Evolutionary conservation across 2,329 filamentous ascomycete species (phyloP).

Genomic region (Hirsutella rhossiliensis): DNA sequence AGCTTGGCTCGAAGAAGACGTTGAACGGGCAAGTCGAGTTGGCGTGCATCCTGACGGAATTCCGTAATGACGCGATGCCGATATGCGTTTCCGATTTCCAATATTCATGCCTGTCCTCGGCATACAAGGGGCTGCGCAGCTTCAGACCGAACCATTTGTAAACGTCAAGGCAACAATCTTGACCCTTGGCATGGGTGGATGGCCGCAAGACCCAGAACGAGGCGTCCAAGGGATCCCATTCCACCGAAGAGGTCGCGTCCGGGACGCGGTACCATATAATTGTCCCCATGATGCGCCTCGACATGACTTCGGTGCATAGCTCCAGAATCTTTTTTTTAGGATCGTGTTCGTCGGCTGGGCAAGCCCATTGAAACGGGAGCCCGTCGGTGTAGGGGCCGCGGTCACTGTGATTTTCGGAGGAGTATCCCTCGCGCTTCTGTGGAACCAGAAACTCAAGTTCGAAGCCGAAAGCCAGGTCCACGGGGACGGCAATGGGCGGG

Average conservation of each 20-base stretch:
- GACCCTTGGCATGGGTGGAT: conserved; percentile 3
- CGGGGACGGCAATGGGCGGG: too few species aligned
- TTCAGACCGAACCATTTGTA: conserved; percentile 15
- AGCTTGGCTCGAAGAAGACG: conserved; percentile 1
- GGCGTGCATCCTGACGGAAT: conserved; percentile 8
- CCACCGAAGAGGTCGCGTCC: too few species aligned
- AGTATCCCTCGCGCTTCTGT: too few species aligned
- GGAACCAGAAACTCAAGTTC: not conserved
- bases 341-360: conserved; percentile 7
- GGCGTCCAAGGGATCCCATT: not conserved
- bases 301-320: too few species aligned
- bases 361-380: conserved; percentile 6
- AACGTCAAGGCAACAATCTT: conserved; percentile 6
- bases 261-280: too few species aligned
- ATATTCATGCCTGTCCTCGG: not conserved
- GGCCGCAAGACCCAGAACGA: conserved; percentile 7
- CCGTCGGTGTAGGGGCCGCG: too few species aligned
- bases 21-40: conserved; percentile 13
- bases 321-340: too few species aligned
- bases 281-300: too few species aligned
- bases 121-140: conserved; percentile 9
- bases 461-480: not conserved
- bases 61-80: conserved; percentile 5
- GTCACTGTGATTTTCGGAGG: too few species aligned
- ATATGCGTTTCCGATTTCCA: not conserved